Evolutionary conservation across 352 stramenopile genomes (phyloP), one percentile per base, ranked within the genome.

Genomic region (Pythium oligandrum): DNA sequence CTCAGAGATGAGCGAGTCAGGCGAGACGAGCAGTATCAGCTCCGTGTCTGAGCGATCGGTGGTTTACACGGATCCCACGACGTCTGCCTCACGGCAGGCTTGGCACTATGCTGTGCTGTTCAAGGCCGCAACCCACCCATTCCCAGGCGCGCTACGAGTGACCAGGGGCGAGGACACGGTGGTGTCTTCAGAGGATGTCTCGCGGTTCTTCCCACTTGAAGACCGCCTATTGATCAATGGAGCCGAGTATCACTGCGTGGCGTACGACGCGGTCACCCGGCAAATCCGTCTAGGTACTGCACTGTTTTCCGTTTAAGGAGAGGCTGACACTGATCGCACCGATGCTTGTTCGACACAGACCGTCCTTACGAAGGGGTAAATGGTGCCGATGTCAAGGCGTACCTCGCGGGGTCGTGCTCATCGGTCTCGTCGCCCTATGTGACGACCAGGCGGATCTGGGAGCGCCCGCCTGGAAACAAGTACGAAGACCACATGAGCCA

Each of bases 41-140:
- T 26, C 17, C 17, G 17, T 26, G 4, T 8, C 53, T 3, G 39
- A 17, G 40, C 36, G 49, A 7, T 73, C 56, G 1, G 43, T 65
- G 2, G 42, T 63, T 30, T 84, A 79, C 17, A 60, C 55, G 30
- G 66, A 76, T 33, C 62, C 59, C 3, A 62, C 17, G 26, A 53
- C 68, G 31, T 54, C 57, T 3, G 70, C 64, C 17, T 51, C 61
- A 8, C 66, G 82, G 3, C 64, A 87, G 48, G 54, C 63, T 1
- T 94, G 83, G 83, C 70, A 86, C 60, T 94, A 94, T 37, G 83
- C 79, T 0, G 79, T 90, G 42, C 56, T 94, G 0, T 86, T 86
- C 48, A 82, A 78, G 48, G 65, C 75, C 0, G 62, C 80, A 2
- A 83, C 76, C 2, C 61, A 75, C 3, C 48, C 56, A 10, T 73